Evolutionary conservation across 2,329 filamentous ascomycete species (phyloP), one percentile per base, ranked within the genome.

Genomic region (Trichoderma aggressivum): DNA sequence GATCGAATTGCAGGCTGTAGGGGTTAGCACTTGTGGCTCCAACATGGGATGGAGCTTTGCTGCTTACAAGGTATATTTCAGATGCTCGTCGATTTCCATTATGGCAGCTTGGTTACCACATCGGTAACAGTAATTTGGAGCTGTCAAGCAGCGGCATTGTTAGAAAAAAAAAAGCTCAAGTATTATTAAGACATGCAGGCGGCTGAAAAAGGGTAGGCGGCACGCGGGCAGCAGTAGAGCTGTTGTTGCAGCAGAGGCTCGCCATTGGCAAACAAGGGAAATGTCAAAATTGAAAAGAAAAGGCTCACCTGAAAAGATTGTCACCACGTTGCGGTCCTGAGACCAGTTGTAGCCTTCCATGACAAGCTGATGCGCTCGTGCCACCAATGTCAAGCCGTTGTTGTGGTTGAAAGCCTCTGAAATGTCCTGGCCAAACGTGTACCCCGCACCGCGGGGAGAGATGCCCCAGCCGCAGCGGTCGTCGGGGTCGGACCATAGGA

Each of bases 291-390:
- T 3, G 26, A 56, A 18, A 16, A 21, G 24, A 62, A 30, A 28
- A 16, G n/a, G 72, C 78, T 75, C 84, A 95, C 93, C 94, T 76
- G 94, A 98, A 86, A 99, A 99, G 79, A 99, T 98, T 47, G 96
- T 99, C 73, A 99, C 96, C 65, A 99, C 96, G 77, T 99, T 98
- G 75, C 95, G 87, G 81, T 98, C 96, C 82, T 98, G 96, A 75
- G 94, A 98, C 96, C 96, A 99, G 82, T 98, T 99, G 84, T 98
- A 99, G 62, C 96, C 96, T 82, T 99, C 96, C 95, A 98, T 99
- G 73, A 99, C 96, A 81, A 99, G 86, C 85, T 99, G 96, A 87
- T 99, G 96, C 70, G 96, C 96, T 82, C 96, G 89, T 72, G 96
- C 96, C 79, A 99, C 97, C 74, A 98, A 86, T 69, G 95, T 98